Conservation (phyloP, 768 basidiomycete species). For the Termitomyces bulborhizus region DNA sequence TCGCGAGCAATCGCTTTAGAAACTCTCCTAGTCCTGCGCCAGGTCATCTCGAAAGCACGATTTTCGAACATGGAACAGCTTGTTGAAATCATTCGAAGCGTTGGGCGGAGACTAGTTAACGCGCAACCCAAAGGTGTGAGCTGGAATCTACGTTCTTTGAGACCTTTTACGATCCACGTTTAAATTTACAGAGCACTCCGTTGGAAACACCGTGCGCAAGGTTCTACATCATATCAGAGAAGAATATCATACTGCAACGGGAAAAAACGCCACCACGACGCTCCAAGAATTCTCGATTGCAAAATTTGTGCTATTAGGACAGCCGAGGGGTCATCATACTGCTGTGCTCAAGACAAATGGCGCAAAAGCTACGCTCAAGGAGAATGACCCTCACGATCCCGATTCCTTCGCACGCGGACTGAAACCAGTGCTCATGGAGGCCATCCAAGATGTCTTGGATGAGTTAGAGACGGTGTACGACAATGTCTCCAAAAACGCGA, state of each 20-base stretch:
- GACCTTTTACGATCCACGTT: not conserved
- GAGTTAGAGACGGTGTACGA: constrained; percentile 96
- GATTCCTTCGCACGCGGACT: constrained; percentile 72
- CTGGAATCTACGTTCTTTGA: constrained; percentile 2
- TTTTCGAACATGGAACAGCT: constrained; percentile 87
- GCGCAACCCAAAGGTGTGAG: constrained; percentile 93
- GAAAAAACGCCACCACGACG: constrained; percentile 29
- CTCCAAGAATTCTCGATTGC: constrained; percentile 61
- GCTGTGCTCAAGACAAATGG: constrained; percentile 37
- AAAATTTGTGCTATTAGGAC: constrained; percentile 78
- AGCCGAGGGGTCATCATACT: constrained; percentile 49
- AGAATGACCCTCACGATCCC: constrained; percentile 69
- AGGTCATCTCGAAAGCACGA: constrained; percentile 81
- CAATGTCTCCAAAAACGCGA: constrained; percentile 88
- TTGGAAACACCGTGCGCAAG: constrained; percentile 92
- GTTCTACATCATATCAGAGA: constrained; percentile 92
- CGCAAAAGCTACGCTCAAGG: constrained; percentile 50
- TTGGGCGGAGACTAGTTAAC: constrained; percentile 77
- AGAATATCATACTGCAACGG: constrained; percentile 83
- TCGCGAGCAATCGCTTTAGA: constrained; percentile 86
- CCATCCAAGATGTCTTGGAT: constrained; percentile 93
- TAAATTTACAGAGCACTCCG: constrained; percentile 69
- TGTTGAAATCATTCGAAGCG: constrained; percentile 67
- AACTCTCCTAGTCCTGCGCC: constrained; percentile 81
- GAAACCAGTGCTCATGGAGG: constrained; percentile 94